Evolutionary conservation across 2,329 filamentous ascomycete genomes (phyloP).

Genomic region (Nemania bipapillata): DNA sequence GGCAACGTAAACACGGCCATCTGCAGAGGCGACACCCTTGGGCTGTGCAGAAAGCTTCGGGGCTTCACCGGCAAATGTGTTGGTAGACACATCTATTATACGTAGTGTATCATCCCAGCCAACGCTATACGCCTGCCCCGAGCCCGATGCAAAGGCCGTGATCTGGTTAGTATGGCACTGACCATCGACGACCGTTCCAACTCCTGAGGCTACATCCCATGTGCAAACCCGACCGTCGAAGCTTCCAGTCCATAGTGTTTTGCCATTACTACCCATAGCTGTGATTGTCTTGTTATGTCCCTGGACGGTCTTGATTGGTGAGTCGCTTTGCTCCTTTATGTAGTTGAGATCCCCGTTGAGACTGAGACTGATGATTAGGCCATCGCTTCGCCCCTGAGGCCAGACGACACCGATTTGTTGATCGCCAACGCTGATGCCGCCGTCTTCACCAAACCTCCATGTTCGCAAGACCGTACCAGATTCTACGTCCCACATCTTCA

Average conservation of each 20-base stretch:
- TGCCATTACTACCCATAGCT: slow-evolving; percentile 70
- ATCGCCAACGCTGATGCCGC: slow-evolving; percentile 75
- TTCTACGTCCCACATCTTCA: slow-evolving; percentile 93
- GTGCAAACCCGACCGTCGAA: slow-evolving; percentile 87
- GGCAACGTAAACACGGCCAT: slow-evolving; percentile 60
- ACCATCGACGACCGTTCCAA: slow-evolving; percentile 78
- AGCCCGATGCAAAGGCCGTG: slow-evolving; percentile 73
- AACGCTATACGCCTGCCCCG: slow-evolving; percentile 79
- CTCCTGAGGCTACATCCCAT: slow-evolving; percentile 80
- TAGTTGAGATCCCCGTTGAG: slow-evolving; percentile 92
- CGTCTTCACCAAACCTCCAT: slow-evolving; percentile 85
- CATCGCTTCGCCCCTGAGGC: slow-evolving; percentile 83
- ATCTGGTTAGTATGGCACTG: slow-evolving; percentile 87
- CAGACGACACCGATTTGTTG: slow-evolving; percentile 97
- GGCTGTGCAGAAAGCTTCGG: slow-evolving; percentile 81
- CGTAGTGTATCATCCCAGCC: slow-evolving; percentile 95
- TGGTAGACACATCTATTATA: slow-evolving; percentile 77
- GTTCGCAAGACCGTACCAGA: slow-evolving; percentile 79
- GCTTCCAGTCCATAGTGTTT: slow-evolving; percentile 86
- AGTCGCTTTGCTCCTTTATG: slow-evolving; percentile 75
- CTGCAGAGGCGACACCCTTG: slow-evolving; percentile 56
- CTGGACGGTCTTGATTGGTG: slow-evolving; percentile 77
- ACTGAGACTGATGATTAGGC: slow-evolving; percentile 88
- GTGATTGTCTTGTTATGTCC: slow-evolving; percentile 95
- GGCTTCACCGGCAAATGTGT: slow-evolving; percentile 77